These are phyloP conservation scores for Solanum arcanum DNA, from an alignment of 257 asterid species.

Conservation along the genomic window DNA sequence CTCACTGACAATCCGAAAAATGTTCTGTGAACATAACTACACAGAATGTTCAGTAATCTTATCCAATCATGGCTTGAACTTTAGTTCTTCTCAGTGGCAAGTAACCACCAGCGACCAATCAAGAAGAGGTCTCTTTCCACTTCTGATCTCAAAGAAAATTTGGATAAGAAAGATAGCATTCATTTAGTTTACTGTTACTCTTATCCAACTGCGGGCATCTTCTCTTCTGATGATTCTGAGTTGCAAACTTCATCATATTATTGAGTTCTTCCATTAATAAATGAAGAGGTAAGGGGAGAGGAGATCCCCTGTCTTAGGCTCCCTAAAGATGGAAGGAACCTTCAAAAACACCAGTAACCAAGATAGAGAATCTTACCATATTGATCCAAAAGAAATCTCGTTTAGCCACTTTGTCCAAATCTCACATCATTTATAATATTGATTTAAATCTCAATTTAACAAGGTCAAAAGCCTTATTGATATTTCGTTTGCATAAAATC, in stretches of 20 bases:
- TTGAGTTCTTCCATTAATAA: not conserved
- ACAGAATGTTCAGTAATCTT: not conserved
- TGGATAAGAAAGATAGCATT: not conserved
- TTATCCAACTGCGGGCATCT: not conserved
- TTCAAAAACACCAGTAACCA: not conserved
- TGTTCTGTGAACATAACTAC: not conserved
- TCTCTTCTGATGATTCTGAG: not conserved
- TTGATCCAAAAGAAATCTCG: not conserved
- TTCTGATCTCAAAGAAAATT: not conserved
- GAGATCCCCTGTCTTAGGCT: not conserved
- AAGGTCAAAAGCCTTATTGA: not conserved
- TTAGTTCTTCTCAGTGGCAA: not conserved
- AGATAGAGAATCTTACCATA: not conserved
- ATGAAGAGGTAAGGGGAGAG: not conserved
- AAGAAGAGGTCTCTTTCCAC: not conserved
- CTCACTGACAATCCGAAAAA: not conserved
- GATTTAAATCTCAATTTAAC: not conserved
- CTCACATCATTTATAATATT: not conserved
- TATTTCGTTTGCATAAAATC: not conserved
- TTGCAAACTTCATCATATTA: not conserved
- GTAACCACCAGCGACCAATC: not conserved
- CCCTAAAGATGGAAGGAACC: not conserved
- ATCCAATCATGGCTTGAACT: not conserved
- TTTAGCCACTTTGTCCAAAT: not conserved
- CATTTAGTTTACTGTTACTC: not conserved